Percentiles rank a stretch among this genome's conserved stretches.
phyloP scores from a whole-genome alignment of 1,284 basidiomycete genomes.

The Ceratobasidium sp. region DNA sequence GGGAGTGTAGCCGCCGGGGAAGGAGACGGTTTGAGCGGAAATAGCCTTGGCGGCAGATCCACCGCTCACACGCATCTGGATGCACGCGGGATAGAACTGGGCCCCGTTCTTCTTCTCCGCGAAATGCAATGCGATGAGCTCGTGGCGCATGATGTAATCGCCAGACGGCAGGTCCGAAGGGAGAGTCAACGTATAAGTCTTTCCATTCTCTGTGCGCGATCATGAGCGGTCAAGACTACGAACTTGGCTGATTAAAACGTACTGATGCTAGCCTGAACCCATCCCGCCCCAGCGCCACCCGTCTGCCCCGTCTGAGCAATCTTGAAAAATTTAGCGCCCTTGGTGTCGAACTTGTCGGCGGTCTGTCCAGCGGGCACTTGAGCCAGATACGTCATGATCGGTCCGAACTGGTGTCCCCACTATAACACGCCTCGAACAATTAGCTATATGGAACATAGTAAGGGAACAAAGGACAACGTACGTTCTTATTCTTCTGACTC shows the following conservation, averaged over 20 bases:
- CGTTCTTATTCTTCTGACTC: constrained; percentile 42
- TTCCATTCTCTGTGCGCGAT: constrained; percentile 56
- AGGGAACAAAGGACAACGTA: background rate
- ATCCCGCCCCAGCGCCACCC: constrained; percentile 51
- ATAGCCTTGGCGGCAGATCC: constrained; percentile 22
- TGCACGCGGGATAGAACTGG: constrained; percentile 80
- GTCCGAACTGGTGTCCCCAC: constrained; percentile 80
- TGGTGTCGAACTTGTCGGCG: constrained; percentile 68
- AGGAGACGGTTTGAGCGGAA: constrained; percentile 43
- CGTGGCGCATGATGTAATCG: constrained; percentile 78
- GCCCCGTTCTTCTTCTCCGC: constrained; percentile 67
- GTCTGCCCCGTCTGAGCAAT: constrained; percentile 64
- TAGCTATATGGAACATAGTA: background rate
- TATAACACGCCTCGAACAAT: constrained; percentile 54
- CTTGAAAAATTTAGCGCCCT: constrained; percentile 79
- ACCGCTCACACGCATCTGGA: constrained; percentile 72
- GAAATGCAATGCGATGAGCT: constrained; percentile 78
- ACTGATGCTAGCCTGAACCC: constrained; percentile 64
- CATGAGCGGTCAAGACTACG: background rate
- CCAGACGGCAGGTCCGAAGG: constrained; percentile 72
- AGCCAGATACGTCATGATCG: constrained; percentile 80
- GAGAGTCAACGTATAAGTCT: constrained; percentile 65
- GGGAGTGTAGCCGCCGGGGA: constrained; percentile 51
- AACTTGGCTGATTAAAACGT: constrained; percentile 33
- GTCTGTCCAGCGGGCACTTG: constrained; percentile 65